Evolutionary conservation across 2,329 filamentous ascomycete genomes (phyloP).

Genomic region (Epichloe hybrida): DNA sequence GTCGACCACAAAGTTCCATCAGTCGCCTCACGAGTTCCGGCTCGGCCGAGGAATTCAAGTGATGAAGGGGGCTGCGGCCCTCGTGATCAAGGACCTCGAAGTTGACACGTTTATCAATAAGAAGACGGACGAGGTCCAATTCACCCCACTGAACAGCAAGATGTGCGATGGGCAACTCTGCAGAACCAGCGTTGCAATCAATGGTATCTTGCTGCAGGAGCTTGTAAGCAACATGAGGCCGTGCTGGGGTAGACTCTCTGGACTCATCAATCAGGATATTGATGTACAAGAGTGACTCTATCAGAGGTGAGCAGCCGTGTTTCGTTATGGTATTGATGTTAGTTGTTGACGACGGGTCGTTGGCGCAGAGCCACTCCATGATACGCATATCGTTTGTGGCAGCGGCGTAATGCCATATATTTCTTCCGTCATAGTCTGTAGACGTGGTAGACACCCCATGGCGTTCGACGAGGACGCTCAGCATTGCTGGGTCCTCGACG

Average conservation of each 20-base stretch:
- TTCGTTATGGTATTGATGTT: slow-evolving; percentile 14
- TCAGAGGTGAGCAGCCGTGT: slow-evolving; percentile 17
- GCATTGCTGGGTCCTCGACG: slow-evolving; percentile 13
- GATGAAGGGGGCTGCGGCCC: slow-evolving; percentile 12
- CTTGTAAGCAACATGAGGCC: slow-evolving; percentile 7
- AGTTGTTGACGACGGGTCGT: slow-evolving; percentile 15
- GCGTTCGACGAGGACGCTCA: slow-evolving; percentile 15
- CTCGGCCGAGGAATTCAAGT: slow-evolving; percentile 14
- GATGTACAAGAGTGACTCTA: slow-evolving; percentile 16
- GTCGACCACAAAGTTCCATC: slow-evolving; percentile 9
- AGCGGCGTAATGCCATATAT: slow-evolving; percentile 25
- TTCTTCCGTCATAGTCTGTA: slow-evolving; percentile 18
- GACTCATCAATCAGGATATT: not conserved
- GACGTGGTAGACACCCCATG: slow-evolving; percentile 16
- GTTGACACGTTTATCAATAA: slow-evolving; percentile 11
- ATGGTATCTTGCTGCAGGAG: slow-evolving; percentile 8
- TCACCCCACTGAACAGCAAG: slow-evolving; percentile 16
- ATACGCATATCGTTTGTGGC: slow-evolving; percentile 18
- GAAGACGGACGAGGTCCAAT: slow-evolving; percentile 8
- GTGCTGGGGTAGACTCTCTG: not conserved
- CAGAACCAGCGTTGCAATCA: slow-evolving; percentile 5
- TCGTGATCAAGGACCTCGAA: slow-evolving; percentile 6
- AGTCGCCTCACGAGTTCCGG: slow-evolving; percentile 12
- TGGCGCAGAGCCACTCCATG: slow-evolving; percentile 16
- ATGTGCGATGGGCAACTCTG: slow-evolving; percentile 4